These are phyloP conservation scores for Bipolaris cookei DNA, from an alignment of 2,329 filamentous ascomycete genomes.

Conservation along the genomic window DNA sequence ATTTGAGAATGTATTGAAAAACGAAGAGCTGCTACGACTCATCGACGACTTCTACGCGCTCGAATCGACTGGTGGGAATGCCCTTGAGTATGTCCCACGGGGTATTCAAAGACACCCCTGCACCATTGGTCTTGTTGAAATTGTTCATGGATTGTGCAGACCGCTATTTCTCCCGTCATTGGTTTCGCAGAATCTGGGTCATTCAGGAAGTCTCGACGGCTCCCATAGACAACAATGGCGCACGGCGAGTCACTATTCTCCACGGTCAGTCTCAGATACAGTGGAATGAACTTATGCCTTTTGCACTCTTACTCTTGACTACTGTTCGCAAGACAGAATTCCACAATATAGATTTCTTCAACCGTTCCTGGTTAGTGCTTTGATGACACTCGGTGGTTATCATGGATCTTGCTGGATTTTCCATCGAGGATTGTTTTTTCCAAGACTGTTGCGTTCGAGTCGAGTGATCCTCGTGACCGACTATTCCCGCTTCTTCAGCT, in stretches of 20 bases:
- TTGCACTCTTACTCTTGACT: not conserved
- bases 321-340: not conserved
- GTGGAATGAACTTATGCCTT: not conserved
- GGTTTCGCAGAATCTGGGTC: not conserved
- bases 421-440: not conserved
- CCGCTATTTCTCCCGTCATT: not conserved
- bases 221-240: not conserved
- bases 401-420: not conserved
- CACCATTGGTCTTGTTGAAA: not conserved
- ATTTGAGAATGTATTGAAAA: not conserved
- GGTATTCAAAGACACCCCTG: not conserved
- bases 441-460: not conserved
- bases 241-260: not conserved
- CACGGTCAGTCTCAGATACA: not conserved
- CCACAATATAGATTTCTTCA: not conserved
- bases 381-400: not conserved
- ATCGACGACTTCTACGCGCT: not conserved
- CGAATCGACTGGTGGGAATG: not conserved
- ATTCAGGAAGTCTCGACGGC: not conserved
- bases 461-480: constrained; percentile 2
- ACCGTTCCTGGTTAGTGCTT: not conserved
- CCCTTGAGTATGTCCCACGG: not conserved
- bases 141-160: not conserved
- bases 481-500: constrained; percentile 1
- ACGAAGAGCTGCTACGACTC: not conserved